Percentiles rank a stretch among this genome's conserved stretches.
Evolutionary conservation across 2,329 filamentous ascomycete species (phyloP).

Genomic region (Cladophialophora yegresii): DNA sequence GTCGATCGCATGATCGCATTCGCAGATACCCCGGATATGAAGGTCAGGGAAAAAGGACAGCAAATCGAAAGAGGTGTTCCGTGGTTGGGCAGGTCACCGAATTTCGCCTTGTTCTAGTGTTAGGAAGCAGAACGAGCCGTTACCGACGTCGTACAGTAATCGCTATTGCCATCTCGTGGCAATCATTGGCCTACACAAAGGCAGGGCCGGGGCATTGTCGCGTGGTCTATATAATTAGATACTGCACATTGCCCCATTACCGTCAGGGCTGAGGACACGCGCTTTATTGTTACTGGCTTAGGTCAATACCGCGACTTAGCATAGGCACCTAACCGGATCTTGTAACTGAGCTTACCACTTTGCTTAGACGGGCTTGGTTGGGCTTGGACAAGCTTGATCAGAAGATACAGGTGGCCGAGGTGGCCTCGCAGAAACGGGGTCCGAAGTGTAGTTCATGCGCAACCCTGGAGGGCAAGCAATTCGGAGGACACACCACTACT

Average conservation of each 20-base stretch:
- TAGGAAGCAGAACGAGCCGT: neutral
- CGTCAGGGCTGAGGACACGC: neutral
- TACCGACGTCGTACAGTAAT: neutral
- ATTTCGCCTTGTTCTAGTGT: neutral
- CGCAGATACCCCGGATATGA: conserved; percentile 30
- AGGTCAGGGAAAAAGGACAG: conserved; percentile 4
- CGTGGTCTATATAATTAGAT: neutral
- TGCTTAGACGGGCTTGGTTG: neutral
- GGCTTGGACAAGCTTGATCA: neutral
- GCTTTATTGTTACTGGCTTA: neutral
- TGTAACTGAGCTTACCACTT: neutral
- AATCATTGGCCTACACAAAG: neutral
- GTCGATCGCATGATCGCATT: conserved; percentile 33
- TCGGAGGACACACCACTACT: neutral
- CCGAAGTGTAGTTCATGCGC: neutral
- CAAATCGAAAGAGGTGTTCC: neutral
- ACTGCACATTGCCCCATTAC: neutral
- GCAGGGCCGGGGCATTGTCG: neutral
- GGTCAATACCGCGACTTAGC: neutral
- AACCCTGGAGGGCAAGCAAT: neutral
- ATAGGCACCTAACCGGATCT: neutral
- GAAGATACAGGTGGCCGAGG: neutral
- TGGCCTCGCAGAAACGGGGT: neutral
- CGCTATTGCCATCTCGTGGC: neutral
- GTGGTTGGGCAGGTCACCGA: neutral